phyloP scores from a whole-genome alignment of 352 stramenopile species.

The Pythium myriotylum region DNA sequence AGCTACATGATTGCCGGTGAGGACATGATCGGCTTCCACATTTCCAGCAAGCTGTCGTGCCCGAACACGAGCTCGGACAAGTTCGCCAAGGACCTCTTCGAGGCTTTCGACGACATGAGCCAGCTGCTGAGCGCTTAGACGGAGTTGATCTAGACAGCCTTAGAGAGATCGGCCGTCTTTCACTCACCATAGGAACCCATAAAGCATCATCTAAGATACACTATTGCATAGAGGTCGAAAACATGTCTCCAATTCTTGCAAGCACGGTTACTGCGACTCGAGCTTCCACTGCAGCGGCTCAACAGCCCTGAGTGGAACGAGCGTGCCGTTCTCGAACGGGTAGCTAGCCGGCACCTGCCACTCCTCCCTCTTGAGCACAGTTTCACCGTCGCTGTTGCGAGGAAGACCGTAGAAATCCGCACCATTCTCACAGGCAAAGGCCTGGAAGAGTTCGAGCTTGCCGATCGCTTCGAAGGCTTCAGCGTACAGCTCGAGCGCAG shows the following conservation, averaged over 20 bases:
- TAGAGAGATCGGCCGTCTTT: too few relatives aligned
- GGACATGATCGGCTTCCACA: slow-evolving; percentile 90
- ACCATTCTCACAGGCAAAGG: slow-evolving; percentile 95
- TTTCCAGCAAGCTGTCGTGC: slow-evolving; percentile 88
- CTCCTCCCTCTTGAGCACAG: slow-evolving; percentile 85
- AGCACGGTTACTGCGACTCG: slow-evolving; percentile 16
- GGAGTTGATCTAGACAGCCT: not conserved
- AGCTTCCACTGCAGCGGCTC: slow-evolving; percentile 93
- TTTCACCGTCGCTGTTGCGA: slow-evolving; percentile 81
- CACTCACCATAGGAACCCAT: not conserved
- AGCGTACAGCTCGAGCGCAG: slow-evolving; percentile 96
- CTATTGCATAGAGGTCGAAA: not conserved
- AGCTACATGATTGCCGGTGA: slow-evolving; percentile 92
- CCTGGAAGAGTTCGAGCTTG: slow-evolving; percentile 93
- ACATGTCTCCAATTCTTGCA: not conserved
- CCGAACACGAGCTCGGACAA: slow-evolving; percentile 72
- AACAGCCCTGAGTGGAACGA: slow-evolving; percentile 94
- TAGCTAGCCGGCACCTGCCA: slow-evolving; percentile 93
- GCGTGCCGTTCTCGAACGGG: slow-evolving; percentile 82
- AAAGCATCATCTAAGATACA: not conserved
- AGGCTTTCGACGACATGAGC: slow-evolving; percentile 86
- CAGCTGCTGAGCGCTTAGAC: slow-evolving; percentile 31
- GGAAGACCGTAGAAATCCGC: slow-evolving; percentile 97
- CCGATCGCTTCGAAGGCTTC: slow-evolving; percentile 95
- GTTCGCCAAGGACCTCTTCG: slow-evolving; percentile 75